A percentile compares a stretch with the other conserved stretches of the same genome.
Conservation (phyloP, 805 yeast genomes). For the Suhomyces kilbournensis region DNA sequence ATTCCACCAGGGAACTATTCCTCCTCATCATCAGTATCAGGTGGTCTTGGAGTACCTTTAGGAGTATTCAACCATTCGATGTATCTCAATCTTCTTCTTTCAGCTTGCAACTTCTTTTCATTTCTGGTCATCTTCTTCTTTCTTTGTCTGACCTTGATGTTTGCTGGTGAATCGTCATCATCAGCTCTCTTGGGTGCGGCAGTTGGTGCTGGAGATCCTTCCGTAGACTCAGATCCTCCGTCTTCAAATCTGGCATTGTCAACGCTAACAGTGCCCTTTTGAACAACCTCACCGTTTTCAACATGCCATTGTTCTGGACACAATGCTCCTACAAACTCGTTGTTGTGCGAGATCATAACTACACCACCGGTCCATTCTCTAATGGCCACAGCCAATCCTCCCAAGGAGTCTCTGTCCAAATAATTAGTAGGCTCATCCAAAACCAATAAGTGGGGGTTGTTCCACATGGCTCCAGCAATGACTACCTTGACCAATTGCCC, state of each 20-base stretch:
- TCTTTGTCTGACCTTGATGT: conserved; percentile 86
- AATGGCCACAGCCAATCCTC: conserved; percentile 96
- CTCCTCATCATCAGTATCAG: conserved; percentile 90
- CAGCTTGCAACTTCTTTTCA: conserved; percentile 86
- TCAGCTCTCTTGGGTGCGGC: conserved; percentile 43
- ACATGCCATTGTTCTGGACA: conserved; percentile 99
- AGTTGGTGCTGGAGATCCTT: conserved; percentile 45
- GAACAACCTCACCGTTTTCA: conserved; percentile 85
- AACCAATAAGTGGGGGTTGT: conserved; percentile 94
- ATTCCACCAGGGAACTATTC: background rate
- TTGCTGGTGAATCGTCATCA: conserved; percentile 91
- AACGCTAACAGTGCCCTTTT: conserved; percentile 73
- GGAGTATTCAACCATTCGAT: conserved; percentile 94
- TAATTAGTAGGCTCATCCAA: conserved; percentile 98
- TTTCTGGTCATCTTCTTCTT: conserved; percentile 98
- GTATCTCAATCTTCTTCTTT: conserved; percentile 91
- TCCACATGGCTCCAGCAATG: conserved; percentile 99
- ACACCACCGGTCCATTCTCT: conserved; percentile 99
- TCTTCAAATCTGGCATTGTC: conserved; percentile 83
- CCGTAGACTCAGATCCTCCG: conserved; percentile 52
- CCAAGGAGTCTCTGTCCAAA: conserved; percentile 95
- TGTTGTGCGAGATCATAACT: conserved; percentile 96
- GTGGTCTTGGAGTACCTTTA: conserved; percentile 96
- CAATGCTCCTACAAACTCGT: conserved; percentile 93
- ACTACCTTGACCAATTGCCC: conserved; percentile 98